Evolutionary conservation across 2,329 filamentous ascomycete genomes (phyloP).

Genomic region (Ophiobolus disseminans): DNA sequence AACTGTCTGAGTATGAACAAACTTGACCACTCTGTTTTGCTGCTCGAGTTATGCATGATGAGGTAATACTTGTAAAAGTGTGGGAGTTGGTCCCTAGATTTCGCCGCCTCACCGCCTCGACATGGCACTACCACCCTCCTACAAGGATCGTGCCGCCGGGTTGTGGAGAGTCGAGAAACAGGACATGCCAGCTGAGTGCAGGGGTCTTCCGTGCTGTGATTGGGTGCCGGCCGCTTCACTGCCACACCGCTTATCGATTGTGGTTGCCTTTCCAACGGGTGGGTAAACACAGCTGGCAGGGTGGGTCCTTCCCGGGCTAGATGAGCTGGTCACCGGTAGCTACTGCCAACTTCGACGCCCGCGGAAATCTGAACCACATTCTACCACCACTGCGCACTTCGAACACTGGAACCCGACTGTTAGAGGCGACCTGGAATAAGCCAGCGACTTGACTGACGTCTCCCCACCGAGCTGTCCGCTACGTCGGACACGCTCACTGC

Average conservation of each 20-base stretch:
- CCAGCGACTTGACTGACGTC: slow-evolving; percentile 33
- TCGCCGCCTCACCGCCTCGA: neutral
- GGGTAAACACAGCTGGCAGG: slow-evolving; percentile 25
- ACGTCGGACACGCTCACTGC: slow-evolving; percentile 40
- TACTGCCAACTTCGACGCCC: slow-evolving; percentile 24
- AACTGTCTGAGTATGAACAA: neutral
- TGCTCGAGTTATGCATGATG: too few relatives aligned
- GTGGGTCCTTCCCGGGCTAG: slow-evolving; percentile 29
- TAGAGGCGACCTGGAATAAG: slow-evolving; percentile 18
- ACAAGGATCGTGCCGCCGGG: slow-evolving; percentile 6
- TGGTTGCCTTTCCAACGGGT: slow-evolving; percentile 33
- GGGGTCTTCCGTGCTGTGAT: slow-evolving; percentile 18
- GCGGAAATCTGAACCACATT: slow-evolving; percentile 21
- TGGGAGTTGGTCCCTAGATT: neutral
- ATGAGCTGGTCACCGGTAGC: slow-evolving; percentile 25
- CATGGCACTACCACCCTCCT: neutral
- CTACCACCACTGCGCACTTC: slow-evolving; percentile 10
- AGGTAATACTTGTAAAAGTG: neutral
- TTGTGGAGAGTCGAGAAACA: slow-evolving; percentile 10
- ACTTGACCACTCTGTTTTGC: too few relatives aligned
- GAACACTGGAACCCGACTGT: slow-evolving; percentile 6
- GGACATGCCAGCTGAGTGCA: slow-evolving; percentile 22
- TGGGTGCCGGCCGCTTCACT: slow-evolving; percentile 27
- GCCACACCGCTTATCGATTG: slow-evolving; percentile 28
- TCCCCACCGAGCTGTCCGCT: slow-evolving; percentile 41